Base-by-base conservation (phyloP, 306 rosid genomes). In the Carpinus fangiana region DNA sequence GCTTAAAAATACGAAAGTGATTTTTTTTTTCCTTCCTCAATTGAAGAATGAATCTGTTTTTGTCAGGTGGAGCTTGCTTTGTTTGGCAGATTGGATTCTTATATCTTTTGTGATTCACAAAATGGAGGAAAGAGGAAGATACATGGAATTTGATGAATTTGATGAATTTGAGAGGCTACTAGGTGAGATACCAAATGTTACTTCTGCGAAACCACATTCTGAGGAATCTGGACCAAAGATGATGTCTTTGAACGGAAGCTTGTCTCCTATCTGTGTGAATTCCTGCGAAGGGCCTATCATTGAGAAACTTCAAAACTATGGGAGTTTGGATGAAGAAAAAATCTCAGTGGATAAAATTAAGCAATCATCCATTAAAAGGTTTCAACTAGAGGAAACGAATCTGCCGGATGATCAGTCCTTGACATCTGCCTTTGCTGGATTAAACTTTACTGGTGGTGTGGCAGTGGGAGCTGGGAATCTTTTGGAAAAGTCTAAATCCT, bases 91-190 rank as follows among this genome's bases (percentile, higher is more conserved):
- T 54, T 43, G 76, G n/a, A 38, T 71, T 21, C 31, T 68, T 55
- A 34, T 48, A 81, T n/a, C 54, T 34, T 55, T 45, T 56, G 48
- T 41, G 21, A 41, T 31, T 77, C 18, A 51, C 57, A 1, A 70
- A 45, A 80, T 87, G 86, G 86, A 73, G 55, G 77, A 23, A 45
- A 76, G 71, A 55, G 70, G 77, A 77, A 82, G 50, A 64, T 83
- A 74, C 68, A 59, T 70, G 3, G 84, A 89, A 77, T 82, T 73
- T 53, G 89, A 86, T 53, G 84, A 89, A 77, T 82, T 73, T 53
- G 89, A 86, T 53, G 92, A 89, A 65, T 47, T 89, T 38, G 89
- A 83, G 73, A 84, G 68, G 70, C 85, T 84, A 53, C 85, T 87
- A 26, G 86, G 89, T 20, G 89, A 89, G 81, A 78, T 89, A 77